Evolutionary conservation across 148 eudicot genomes (phyloP).

Genomic region (Vaccinium macrocarpon): DNA sequence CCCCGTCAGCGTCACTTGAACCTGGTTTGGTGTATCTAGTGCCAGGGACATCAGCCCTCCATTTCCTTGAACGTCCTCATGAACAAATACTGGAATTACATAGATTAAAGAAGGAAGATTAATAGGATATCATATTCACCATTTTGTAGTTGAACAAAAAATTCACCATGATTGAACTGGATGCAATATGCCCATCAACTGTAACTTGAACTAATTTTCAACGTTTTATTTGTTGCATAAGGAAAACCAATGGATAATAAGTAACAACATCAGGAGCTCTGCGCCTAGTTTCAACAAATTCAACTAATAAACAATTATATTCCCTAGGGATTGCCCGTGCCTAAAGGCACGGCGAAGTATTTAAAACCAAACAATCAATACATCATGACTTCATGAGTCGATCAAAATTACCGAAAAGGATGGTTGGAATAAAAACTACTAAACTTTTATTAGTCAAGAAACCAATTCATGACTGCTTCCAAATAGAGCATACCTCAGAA

Average conservation of each 20-base stretch:
- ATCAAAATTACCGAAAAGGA: too few species aligned
- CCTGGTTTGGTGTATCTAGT: constrained; percentile 30
- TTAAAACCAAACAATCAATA: too few species aligned
- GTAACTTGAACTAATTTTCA: neutral
- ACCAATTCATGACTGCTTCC: too few species aligned
- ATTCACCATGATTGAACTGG: too few species aligned
- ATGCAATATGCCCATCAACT: neutral
- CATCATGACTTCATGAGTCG: too few species aligned
- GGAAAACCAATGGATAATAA: neutral
- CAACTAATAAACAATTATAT: too few species aligned
- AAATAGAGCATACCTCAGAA: too few species aligned
- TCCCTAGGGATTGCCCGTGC: too few species aligned
- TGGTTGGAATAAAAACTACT: too few species aligned
- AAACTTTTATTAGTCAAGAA: too few species aligned
- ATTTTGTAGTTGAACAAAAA: neutral
- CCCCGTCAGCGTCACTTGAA: constrained; percentile 10
- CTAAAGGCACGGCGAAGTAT: too few species aligned
- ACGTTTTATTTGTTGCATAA: neutral
- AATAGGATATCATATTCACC: neutral
- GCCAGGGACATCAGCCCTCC: constrained; percentile 18
- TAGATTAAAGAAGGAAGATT: constrained; percentile 23
- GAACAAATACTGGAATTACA: constrained; percentile 19
- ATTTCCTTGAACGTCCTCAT: constrained; percentile 24
- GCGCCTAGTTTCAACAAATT: neutral
- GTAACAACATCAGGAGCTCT: neutral